Conservation (phyloP, 2,329 filamentous ascomycete genomes). For the Beauveria sp. region DNA sequence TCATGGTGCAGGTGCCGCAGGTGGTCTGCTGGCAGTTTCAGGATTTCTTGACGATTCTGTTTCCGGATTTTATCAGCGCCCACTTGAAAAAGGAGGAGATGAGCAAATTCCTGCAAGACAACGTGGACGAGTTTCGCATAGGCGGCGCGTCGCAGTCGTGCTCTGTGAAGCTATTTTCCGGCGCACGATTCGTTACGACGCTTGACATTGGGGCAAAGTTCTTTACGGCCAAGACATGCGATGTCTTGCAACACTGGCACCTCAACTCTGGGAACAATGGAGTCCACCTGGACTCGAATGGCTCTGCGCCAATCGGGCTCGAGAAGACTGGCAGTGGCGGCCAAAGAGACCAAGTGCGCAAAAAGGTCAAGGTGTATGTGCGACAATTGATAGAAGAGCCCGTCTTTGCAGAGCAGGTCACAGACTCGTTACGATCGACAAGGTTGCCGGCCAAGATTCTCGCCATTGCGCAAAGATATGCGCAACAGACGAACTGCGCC, state of each 20-base stretch:
- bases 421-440: slow-evolving; percentile 37
- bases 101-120: slow-evolving; percentile 39
- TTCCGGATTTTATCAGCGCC: slow-evolving; percentile 42
- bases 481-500: slow-evolving; percentile 34
- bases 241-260: slow-evolving; percentile 46
- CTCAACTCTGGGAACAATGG: slow-evolving; percentile 28
- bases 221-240: slow-evolving; percentile 41
- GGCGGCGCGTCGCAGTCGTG: slow-evolving; percentile 34
- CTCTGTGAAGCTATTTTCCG: slow-evolving; percentile 42
- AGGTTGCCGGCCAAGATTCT: slow-evolving; percentile 40
- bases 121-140: slow-evolving; percentile 37
- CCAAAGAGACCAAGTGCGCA: slow-evolving; percentile 39
- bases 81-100: slow-evolving; percentile 47
- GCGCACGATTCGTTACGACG: slow-evolving; percentile 34
- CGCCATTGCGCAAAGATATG: slow-evolving; percentile 40
- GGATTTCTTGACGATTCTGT: slow-evolving; percentile 45
- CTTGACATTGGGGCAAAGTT: slow-evolving; percentile 44
- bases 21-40: slow-evolving; percentile 53
- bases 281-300: slow-evolving; percentile 33
- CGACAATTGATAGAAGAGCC: slow-evolving; percentile 41
- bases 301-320: slow-evolving; percentile 43
- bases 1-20: slow-evolving; percentile 42
- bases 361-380: slow-evolving; percentile 40
- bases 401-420: slow-evolving; percentile 42
- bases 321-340: slow-evolving; percentile 31